These are phyloP conservation scores for Trichocomaceae sp. DNA, from an alignment of 2,329 filamentous ascomycete genomes.

Conservation along the genomic window DNA sequence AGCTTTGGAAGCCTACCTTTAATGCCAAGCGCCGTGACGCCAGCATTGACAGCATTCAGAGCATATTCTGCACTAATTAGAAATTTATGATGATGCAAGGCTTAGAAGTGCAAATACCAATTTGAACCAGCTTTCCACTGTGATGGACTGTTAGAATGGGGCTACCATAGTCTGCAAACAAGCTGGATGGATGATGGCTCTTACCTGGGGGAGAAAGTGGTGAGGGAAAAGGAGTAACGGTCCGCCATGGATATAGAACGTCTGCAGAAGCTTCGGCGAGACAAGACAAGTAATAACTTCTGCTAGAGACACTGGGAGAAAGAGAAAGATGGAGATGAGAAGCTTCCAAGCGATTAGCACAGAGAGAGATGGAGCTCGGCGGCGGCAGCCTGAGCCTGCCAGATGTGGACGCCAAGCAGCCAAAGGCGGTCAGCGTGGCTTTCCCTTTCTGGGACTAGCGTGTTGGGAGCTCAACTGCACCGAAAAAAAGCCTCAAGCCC, in stretches of 20 bases:
- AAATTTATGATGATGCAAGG: conserved; percentile 1
- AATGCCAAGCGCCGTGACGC: conserved; percentile 95
- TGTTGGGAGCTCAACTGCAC: conserved; percentile 2
- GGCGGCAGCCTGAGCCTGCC: conserved; percentile 26
- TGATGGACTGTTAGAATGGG: conserved; percentile 39
- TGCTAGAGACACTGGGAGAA: conserved; percentile 1
- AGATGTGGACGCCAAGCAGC: conserved; percentile 31
- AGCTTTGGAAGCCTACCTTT: conserved; percentile 60
- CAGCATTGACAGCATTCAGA: conserved; percentile 97
- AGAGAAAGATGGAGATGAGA: conserved; percentile 17
- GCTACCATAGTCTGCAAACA: conserved; percentile 12
- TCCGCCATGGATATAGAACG: conserved; percentile 68
- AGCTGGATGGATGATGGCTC: conserved; percentile 29
- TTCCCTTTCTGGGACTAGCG: conserved; percentile 6
- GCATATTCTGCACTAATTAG: conserved; percentile 72
- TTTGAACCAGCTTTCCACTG: conserved; percentile 98
- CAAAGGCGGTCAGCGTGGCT: conserved; percentile 16
- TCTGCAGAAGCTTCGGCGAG: conserved; percentile 13
- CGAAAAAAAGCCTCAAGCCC: background rate
- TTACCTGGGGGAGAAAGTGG: conserved; percentile 98
- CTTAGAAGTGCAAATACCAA: conserved; percentile 53
- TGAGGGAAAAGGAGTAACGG: conserved; percentile 98
- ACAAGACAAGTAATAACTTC: background rate
- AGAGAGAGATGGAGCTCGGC: conserved; percentile 9
- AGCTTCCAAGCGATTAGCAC: conserved; percentile 20